Base-by-base conservation (phyloP, 2,329 filamentous ascomycete genomes). In the Fusarium newnesense region DNA sequence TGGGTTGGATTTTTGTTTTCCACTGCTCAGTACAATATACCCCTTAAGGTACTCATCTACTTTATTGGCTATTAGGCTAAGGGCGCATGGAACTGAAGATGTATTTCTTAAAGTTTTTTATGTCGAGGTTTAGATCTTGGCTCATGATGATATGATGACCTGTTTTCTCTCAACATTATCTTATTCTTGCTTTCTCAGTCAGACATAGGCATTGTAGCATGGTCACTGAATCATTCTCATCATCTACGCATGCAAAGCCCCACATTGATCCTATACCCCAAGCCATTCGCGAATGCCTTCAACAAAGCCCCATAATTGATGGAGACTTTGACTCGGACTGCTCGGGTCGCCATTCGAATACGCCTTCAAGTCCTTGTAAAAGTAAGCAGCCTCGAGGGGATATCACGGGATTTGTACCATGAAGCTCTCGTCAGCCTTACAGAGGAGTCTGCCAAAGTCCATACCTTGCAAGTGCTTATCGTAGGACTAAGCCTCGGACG, bases 401-500 rank as follows among this genome's bases (percentile, higher is more conserved):
- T 66, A 57, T 67, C 53, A 59, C 50, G 43, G 52, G 62, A 64
- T 67, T 66, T 65, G 42, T 64, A 42, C 28, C 9, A 46, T 67
- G 54, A 73, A 73, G 67, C 75, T 77, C 67, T 76, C 74, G 75
- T 77, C 75, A 77, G 75, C 74, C 70, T 73, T 76, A 76, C 75
- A 67, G 47, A 67, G 54, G 59, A 70, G 44, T 49, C 57, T 53
- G 43, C 54, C 49, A 36, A 52, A 70, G 43, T 30, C 26, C 44
- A 34, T 65, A 63, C 74, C 64, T 68, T 69, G 63, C 75, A 77
- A 77, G 75, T 75, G 75, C 75, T 77, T 77, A 77, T 77, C 62
- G 28, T 62, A 71, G 70, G 70, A 73, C 70, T 73, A 59, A 44
- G 44, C 52, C 47, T 47, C 46, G 43, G 53, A 28, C 47, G 56